Conservation (phyloP, 2,329 filamentous ascomycete species). For the Sordariomycetes sp. region DNA sequence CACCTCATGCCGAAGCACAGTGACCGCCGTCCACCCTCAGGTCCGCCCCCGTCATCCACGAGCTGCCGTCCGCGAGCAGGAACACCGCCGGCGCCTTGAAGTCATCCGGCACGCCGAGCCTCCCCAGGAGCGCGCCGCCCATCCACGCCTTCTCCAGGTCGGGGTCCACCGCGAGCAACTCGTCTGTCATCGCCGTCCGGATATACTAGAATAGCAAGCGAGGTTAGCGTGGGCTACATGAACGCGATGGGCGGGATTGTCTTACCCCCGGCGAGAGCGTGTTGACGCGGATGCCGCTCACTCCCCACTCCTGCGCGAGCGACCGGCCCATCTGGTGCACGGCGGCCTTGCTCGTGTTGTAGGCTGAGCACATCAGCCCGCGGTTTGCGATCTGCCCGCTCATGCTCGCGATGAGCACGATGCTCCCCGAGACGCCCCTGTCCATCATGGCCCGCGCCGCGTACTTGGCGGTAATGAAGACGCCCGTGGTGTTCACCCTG, state of each 20-base stretch:
- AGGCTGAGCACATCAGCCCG: conserved; percentile 45
- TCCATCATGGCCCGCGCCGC: conserved; percentile 46
- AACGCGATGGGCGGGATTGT: not conserved
- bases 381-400: conserved; percentile 36
- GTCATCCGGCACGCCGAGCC: conserved; percentile 43
- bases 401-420: conserved; percentile 40
- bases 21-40: conserved; percentile 49
- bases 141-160: conserved; percentile 41
- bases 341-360: conserved; percentile 52
- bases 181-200: conserved; percentile 35
- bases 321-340: conserved; percentile 50
- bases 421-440: conserved; percentile 26
- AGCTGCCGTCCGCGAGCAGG: conserved; percentile 42
- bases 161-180: conserved; percentile 30
- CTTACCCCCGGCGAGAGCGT: conserved; percentile 50
- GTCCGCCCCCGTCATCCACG: conserved; percentile 47
- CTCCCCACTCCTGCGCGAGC: conserved; percentile 51
- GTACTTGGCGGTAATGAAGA: conserved; percentile 59
- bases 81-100: conserved; percentile 48
- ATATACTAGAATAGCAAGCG: conserved; percentile 28
- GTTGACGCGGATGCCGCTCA: conserved; percentile 53
- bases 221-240: not conserved
- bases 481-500: conserved; percentile 60
- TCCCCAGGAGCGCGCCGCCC: conserved; percentile 39
- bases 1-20: conserved; percentile 26